phyloP scores from a whole-genome alignment of 805 yeast species.

The Sungouiella blattae region DNA sequence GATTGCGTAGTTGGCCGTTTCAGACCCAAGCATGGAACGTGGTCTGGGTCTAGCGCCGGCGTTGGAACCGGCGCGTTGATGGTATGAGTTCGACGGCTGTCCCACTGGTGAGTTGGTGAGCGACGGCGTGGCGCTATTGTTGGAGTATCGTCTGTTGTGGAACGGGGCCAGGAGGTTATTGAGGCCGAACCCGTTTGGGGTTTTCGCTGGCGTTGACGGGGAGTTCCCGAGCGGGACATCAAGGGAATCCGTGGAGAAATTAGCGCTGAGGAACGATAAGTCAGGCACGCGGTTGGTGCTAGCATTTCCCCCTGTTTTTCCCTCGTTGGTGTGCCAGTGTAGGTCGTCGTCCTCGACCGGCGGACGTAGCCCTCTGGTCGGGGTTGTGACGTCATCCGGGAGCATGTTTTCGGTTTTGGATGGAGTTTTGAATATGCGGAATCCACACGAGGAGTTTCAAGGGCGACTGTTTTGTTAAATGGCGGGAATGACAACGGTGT shows the following conservation, averaged over 20 bases:
- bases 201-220: slow-evolving; percentile 3
- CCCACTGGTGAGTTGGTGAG: slow-evolving; percentile 9
- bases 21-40: slow-evolving; percentile 30
- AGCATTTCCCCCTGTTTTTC: no score
- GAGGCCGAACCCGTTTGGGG: background rate
- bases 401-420: no score
- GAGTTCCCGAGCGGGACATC: slow-evolving; percentile 7
- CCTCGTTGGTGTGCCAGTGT: no score
- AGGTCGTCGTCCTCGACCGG: no score
- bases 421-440: no score
- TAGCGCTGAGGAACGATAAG: slow-evolving; percentile 33
- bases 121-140: slow-evolving; percentile 9
- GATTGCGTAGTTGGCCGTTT: slow-evolving; percentile 23
- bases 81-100: slow-evolving; percentile 12
- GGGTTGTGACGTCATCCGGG: no score
- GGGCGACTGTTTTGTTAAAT: no score
- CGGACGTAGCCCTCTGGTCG: no score
- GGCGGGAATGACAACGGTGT: no score
- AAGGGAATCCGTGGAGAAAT: slow-evolving; percentile 37
- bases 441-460: no score
- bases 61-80: slow-evolving; percentile 11
- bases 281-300: no score
- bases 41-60: slow-evolving; percentile 26
- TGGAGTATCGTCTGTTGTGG: slow-evolving; percentile 7
- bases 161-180: background rate